Conservation (phyloP, 2,329 filamentous ascomycete species). For the Xylariaceae sp. region DNA sequence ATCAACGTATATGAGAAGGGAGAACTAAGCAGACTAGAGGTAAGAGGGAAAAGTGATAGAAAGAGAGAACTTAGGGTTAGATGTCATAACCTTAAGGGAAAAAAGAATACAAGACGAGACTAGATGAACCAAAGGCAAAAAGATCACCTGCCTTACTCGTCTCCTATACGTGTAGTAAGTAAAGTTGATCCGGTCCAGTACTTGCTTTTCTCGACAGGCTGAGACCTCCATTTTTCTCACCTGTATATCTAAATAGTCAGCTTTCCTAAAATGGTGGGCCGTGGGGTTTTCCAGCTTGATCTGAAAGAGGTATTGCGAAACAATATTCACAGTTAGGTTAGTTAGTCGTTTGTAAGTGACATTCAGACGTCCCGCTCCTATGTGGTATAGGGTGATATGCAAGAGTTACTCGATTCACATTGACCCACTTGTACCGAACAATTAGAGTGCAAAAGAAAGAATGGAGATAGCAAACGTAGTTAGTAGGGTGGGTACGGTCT, state of each 20-base stretch:
- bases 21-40: constrained; percentile 12
- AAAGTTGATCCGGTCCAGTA: constrained; percentile 18
- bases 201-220: constrained; percentile 29
- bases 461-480: constrained; percentile 20
- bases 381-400: constrained; percentile 26
- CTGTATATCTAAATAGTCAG: constrained; percentile 6
- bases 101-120: constrained; percentile 2
- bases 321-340: constrained; percentile 21
- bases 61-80: constrained; percentile 15
- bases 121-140: constrained; percentile 16
- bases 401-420: constrained; percentile 26
- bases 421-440: constrained; percentile 32
- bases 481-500: constrained; percentile 28
- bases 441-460: constrained; percentile 29
- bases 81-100: constrained; percentile 18
- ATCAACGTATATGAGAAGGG: constrained; percentile 22
- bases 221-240: constrained; percentile 16
- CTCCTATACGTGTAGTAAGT: constrained; percentile 24
- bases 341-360: constrained; percentile 24
- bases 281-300: constrained; percentile 20
- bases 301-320: constrained; percentile 19
- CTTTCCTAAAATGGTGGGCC: constrained; percentile 25
- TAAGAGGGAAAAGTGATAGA: not conserved
- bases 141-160: constrained; percentile 25
- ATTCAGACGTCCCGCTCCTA: constrained; percentile 18